A percentile compares a stretch with the other conserved stretches of the same genome.
Conservation (phyloP, 306 rosid genomes). For the Lupinus albus region DNA sequence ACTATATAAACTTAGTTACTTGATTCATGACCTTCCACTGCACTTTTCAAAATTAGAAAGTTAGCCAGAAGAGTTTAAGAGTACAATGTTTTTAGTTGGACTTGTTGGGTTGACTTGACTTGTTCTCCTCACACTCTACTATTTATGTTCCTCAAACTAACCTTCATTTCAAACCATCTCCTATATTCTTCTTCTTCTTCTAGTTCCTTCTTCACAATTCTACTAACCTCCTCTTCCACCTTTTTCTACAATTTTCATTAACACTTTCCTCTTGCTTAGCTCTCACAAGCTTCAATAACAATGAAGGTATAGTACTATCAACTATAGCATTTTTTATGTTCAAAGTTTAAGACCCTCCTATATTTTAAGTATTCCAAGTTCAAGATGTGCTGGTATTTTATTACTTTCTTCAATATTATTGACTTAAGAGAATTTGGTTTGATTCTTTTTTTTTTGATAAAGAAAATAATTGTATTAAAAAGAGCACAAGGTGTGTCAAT, state of each 20-base stretch:
- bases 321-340: neutral
- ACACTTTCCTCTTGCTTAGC: neutral
- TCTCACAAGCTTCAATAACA: constrained; percentile 20
- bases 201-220: neutral
- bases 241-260: constrained; percentile 11
- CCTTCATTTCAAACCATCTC: constrained; percentile 9
- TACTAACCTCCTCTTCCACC: too few species aligned
- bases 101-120: constrained; percentile 5
- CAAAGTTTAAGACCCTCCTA: neutral
- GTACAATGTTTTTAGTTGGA: neutral
- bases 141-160: constrained; percentile 3
- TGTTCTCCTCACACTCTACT: neutral
- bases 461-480: too few species aligned
- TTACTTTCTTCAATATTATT: neutral
- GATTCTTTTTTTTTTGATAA: too few species aligned
- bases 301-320: constrained; percentile 43
- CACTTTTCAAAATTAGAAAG: neutral
- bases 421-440: neutral
- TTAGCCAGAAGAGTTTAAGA: neutral
- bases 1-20: neutral
- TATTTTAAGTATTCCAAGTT: neutral
- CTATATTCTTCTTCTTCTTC: neutral
- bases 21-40: constrained; percentile 4
- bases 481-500: too few species aligned
- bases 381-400: neutral